phyloP scores from a whole-genome alignment of 2,329 filamentous ascomycete genomes.

The Penicillium crustosum region DNA sequence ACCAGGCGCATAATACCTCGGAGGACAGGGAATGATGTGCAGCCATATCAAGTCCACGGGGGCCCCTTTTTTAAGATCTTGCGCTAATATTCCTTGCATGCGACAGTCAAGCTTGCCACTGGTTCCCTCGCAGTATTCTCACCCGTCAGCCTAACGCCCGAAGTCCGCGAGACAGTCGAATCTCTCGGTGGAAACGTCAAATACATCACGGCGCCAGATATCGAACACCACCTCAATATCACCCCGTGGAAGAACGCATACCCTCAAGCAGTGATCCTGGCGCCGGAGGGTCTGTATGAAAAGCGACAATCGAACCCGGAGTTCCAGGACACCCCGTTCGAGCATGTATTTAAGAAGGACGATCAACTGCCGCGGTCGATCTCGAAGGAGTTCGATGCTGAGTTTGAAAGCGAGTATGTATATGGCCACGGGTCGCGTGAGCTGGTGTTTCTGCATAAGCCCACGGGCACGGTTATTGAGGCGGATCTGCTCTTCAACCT shows the following conservation, averaged over 20 bases:
- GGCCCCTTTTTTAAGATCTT: background rate
- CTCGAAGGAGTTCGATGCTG: constrained; percentile 74
- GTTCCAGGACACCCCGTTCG: constrained; percentile 62
- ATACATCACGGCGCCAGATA: constrained; percentile 85
- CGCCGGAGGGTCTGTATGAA: constrained; percentile 76
- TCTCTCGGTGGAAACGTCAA: constrained; percentile 66
- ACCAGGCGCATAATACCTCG: constrained; percentile 1
- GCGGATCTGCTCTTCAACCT: constrained; percentile 92
- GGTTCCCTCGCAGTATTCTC: constrained; percentile 87
- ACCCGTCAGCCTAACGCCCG: constrained; percentile 78
- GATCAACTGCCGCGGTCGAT: constrained; percentile 57
- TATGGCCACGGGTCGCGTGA: constrained; percentile 80
- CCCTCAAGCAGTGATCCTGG: constrained; percentile 76
- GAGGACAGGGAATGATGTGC: background rate
- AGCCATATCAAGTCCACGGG: background rate
- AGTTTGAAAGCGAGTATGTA: constrained; percentile 86
- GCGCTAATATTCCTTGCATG: constrained; percentile 21
- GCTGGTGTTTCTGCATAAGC: constrained; percentile 81
- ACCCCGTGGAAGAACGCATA: constrained; percentile 79
- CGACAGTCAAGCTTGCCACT: constrained; percentile 70
- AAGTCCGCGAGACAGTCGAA: constrained; percentile 64
- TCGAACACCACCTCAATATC: constrained; percentile 94
- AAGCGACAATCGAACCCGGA: constrained; percentile 66
- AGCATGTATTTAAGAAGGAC: constrained; percentile 64
- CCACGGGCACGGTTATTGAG: constrained; percentile 75